Evolutionary conservation across 306 rosid genomes (phyloP), one percentile per base, ranked within the genome.

Genomic region (Nissolia schottii): DNA sequence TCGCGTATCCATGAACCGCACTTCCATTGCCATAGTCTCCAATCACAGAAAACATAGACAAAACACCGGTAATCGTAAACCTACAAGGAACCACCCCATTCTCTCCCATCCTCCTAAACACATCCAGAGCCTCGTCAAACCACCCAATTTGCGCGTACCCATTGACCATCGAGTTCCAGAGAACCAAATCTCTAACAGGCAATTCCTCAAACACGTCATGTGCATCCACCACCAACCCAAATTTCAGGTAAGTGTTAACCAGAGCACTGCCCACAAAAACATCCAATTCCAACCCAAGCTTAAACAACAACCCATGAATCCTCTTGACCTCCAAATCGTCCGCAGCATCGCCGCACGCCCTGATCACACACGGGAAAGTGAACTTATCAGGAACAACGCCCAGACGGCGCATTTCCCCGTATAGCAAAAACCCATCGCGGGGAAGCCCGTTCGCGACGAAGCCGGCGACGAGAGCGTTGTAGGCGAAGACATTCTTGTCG

Each of bases 131-230:
- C 82, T 91, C 87, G 8, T 87, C 84, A 68, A 86, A 78, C 23
- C 53, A 37, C 45, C 92, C 94, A 77, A 87, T 91, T 76, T 84
- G 84, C 1, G 84, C 82, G 78, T 81, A 83, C 65, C 96, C 96
- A 82, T 82, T 90, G 58, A 93, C 81, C 96, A 93, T 83, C 0
- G 98, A 85, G 32, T 90, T 93, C 96, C 96, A 90, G 23, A 90
- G 87, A 77, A 91, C 98, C 22, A 87, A 86, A 75, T 90, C 98
- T 77, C 79, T 87, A 16, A 75, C 81, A 5, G 92, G 82, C 81
- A 93, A 74, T 82, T 83, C 90, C 51, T 80, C 86, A 28, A 93
- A 93, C 83, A 86, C 79, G 53, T 80, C 71, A 23, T 74, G 81
- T 7, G 98, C 98, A 23, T 90, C 90, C 74, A 48, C 74, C 74